Base-by-base conservation (phyloP, 148 eudicot genomes). In the Polygonum maritimum region DNA sequence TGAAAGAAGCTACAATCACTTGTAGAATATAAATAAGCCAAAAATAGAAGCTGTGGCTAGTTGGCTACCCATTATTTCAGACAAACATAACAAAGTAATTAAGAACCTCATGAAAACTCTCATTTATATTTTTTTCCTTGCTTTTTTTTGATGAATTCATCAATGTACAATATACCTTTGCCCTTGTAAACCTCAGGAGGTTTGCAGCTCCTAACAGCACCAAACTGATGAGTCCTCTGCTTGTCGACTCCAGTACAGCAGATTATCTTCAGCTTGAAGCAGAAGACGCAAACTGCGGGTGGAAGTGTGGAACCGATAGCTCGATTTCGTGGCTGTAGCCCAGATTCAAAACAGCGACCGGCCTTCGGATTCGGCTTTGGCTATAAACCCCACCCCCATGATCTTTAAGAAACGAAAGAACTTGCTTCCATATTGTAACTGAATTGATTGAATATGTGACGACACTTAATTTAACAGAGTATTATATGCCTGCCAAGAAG, bases 241-340 rank as follows among this genome's bases (percentile, higher is more conserved):
- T 88, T 89, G 80, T 87, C 87, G 13, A 89, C 83, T n/a, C 89
- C 91, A 7, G 88, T 84, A 81, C 91, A 87, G 76, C 89, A 87
- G n/a, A 89, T 81, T 13, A 77, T 78, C 40, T 87, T 89, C 70
- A 82, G 86, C 76, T 87, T 87, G 77, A 89, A 85, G 79, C 88
- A 87, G 57, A 87, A 89, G 7, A 89, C 90, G 9, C 92, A 87
- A 47, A 89, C 93, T 48, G 93, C 90, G 12, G 92, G 88, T 5
- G 88, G 92, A 9, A 82, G 12, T 90, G 88, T 5, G 88, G 92
- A 9, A 82, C 92, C 16, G 88, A 77, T 49, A 89, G 73, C 74
- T 89, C 88, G 48, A 87, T 87, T 75, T 89, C 92, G 62, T 89
- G 90, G 87, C 89, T 89, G 79, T 87, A 88, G 35, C 94, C 94